Percentiles rank a stretch among this genome's conserved stretches.
Evolutionary conservation across 495 filamentous ascomycete species (phyloP).

Genomic region (Penicillium taxi): DNA sequence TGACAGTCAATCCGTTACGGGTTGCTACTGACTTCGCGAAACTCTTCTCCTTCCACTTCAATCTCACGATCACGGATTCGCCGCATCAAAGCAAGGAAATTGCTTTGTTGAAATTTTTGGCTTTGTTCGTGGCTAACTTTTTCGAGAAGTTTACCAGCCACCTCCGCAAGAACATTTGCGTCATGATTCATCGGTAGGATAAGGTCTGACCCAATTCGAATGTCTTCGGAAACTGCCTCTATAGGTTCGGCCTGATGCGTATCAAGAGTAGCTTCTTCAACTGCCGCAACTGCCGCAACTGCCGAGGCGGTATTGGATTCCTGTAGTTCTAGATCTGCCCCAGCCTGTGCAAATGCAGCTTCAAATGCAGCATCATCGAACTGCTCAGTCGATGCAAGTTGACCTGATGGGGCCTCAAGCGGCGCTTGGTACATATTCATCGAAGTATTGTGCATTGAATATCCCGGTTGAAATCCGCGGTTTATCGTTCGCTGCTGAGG

Average conservation of each 20-base stretch:
- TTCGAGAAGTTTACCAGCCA: slow-evolving; percentile 64
- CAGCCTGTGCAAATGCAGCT: slow-evolving; percentile 49
- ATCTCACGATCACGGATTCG: slow-evolving; percentile 49
- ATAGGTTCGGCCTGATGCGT: slow-evolving; percentile 3
- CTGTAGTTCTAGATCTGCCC: slow-evolving; percentile 32
- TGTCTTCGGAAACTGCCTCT: slow-evolving; percentile 17
- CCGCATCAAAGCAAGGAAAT: slow-evolving; percentile 71
- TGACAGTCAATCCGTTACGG: slow-evolving; percentile 34
- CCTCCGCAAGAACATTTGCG: slow-evolving; percentile 60
- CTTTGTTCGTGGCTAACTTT: slow-evolving; percentile 58
- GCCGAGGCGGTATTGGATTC: slow-evolving; percentile 9
- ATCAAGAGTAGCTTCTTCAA: slow-evolving; percentile 8
- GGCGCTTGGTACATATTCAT: slow-evolving; percentile 19
- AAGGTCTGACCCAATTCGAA: slow-evolving; percentile 46
- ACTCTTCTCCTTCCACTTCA: slow-evolving; percentile 45
- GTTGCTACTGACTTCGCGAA: slow-evolving; percentile 49
- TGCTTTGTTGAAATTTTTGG: slow-evolving; percentile 69
- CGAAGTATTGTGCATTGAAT: slow-evolving; percentile 17
- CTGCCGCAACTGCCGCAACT: slow-evolving; percentile 6
- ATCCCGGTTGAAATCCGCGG: slow-evolving; percentile 26
- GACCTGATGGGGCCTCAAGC: slow-evolving; percentile 16
- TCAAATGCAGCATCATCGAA: slow-evolving; percentile 61
- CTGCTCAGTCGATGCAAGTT: slow-evolving; percentile 17
- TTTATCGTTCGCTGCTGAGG: slow-evolving; percentile 18
- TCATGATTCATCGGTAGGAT: slow-evolving; percentile 38